Conservation (phyloP, 192 early-diverging fungal species). For the Gonapodya sp. region DNA sequence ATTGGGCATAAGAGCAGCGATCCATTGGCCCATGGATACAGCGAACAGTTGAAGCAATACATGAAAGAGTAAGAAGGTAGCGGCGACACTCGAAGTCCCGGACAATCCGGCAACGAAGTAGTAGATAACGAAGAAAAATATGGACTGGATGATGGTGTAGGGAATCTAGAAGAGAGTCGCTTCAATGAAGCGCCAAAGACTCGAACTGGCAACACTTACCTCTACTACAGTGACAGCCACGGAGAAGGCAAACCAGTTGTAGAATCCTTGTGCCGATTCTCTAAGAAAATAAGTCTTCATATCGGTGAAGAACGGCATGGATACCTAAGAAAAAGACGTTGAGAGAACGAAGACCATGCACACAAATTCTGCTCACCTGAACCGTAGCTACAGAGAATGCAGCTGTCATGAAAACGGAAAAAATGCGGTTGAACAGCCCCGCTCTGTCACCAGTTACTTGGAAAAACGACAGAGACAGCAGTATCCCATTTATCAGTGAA, state of each 20-base stretch:
- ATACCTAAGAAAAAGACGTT: slow-evolving; percentile 14
- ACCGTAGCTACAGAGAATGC: slow-evolving; percentile 40
- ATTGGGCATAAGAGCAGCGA: slow-evolving; percentile 42
- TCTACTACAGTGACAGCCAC: not conserved
- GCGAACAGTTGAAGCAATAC: slow-evolving; percentile 40
- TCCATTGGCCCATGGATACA: slow-evolving; percentile 46
- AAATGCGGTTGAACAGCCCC: slow-evolving; percentile 59
- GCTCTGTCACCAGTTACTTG: slow-evolving; percentile 37
- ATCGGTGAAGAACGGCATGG: not conserved
- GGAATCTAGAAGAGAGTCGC: slow-evolving; percentile 53
- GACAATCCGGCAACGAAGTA: slow-evolving; percentile 54
- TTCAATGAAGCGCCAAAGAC: slow-evolving; percentile 19
- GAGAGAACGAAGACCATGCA: no score
- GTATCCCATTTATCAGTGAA: slow-evolving; percentile 43
- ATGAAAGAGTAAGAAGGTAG: slow-evolving; percentile 42
- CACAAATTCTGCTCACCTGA: not conserved
- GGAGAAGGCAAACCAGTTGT: slow-evolving; percentile 6
- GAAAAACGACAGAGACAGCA: slow-evolving; percentile 68
- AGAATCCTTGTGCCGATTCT: not conserved
- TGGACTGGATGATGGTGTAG: slow-evolving; percentile 40
- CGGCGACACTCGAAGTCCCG: slow-evolving; percentile 36
- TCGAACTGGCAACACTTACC: not conserved
- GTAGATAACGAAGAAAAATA: slow-evolving; percentile 42
- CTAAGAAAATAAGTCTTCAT: slow-evolving; percentile 34
- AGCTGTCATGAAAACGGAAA: slow-evolving; percentile 61